Evolutionary conservation across 768 basidiomycete species (phyloP), one percentile per base, ranked within the genome.

Genomic region (Naganishia onofrii): DNA sequence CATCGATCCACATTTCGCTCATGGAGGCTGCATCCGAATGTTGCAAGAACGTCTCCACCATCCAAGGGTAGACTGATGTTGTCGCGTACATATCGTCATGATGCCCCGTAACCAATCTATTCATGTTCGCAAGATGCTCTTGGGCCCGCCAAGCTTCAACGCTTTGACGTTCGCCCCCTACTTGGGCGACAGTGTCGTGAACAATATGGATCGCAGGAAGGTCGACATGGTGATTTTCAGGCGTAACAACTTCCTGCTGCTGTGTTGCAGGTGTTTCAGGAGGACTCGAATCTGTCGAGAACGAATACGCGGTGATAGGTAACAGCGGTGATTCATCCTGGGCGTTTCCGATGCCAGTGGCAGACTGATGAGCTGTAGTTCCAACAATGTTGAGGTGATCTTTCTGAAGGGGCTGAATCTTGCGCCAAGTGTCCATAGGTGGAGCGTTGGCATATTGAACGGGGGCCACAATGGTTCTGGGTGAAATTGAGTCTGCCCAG

Each of bases 341-440:
- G 17, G 32, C 46, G 17, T n/a, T 42, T 46, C 26, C 53, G 26
- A 28, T 15, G 28, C 60, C n/a, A 2, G 68, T 15, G 34, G 34
- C 34, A 17, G 29, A 29, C 3, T 44, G 26, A 28, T n/a, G 28
- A 32, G n/a, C 46, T 26, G 31, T 21, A 10, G 34, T 36, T 26
- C 48, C 52, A 34, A 23, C 29, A 26, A 34, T 12, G 31, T 34
- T 42, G 3, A 44, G 38, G 12, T 36, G 8, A 15, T 21, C 54
- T 1, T 26, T 42, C 17, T 38, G 46, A 3, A 34, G 12, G 7
- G 79, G 76, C 28, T 72, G 76, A 63, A 74, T 73, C 64, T 73
- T 72, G 0, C 72, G 67, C 79, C 79, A 80, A 34, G 75, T 75
- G 21, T 73, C 64, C 3, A n/a, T 34, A 13, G 67, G 74, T 54